Conservation (phyloP, 2,329 filamentous ascomycete species). For the Coniochaeta sp. region DNA sequence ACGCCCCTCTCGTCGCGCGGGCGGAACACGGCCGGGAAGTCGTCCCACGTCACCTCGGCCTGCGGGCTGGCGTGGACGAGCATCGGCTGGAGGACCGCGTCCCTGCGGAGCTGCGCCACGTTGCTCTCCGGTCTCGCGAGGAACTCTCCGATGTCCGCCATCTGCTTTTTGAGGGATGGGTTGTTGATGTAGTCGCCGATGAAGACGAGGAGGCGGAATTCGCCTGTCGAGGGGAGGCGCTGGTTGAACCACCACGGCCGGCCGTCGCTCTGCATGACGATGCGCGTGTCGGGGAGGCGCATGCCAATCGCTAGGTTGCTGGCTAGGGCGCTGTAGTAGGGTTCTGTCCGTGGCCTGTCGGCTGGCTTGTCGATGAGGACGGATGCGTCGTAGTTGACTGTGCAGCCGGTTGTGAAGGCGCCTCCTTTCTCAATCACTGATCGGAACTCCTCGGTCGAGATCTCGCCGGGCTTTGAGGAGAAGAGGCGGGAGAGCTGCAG, state of each 20-base stretch:
- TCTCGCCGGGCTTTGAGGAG: constrained; percentile 42
- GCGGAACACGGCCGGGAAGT: neutral
- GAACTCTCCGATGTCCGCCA: neutral
- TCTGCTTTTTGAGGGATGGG: neutral
- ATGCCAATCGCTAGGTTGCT: neutral
- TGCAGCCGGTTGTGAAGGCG: neutral
- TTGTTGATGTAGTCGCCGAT: neutral
- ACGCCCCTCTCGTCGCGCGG: neutral
- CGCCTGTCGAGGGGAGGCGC: neutral
- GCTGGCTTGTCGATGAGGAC: neutral
- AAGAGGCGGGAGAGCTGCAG: constrained; percentile 41
- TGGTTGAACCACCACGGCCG: neutral
- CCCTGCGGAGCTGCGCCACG: neutral
- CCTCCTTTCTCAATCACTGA: neutral
- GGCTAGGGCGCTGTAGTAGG: neutral
- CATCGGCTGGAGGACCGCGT: neutral
- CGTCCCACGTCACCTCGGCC: neutral
- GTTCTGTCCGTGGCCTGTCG: neutral
- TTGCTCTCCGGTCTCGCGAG: neutral
- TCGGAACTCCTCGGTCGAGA: constrained; percentile 47
- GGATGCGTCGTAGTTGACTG: neutral
- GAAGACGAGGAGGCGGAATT: neutral
- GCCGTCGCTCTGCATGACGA: neutral
- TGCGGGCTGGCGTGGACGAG: neutral
- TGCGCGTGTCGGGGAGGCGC: neutral